phyloP scores from a whole-genome alignment of 306 rosid genomes.

The Cyamopsis tetragonoloba region DNA sequence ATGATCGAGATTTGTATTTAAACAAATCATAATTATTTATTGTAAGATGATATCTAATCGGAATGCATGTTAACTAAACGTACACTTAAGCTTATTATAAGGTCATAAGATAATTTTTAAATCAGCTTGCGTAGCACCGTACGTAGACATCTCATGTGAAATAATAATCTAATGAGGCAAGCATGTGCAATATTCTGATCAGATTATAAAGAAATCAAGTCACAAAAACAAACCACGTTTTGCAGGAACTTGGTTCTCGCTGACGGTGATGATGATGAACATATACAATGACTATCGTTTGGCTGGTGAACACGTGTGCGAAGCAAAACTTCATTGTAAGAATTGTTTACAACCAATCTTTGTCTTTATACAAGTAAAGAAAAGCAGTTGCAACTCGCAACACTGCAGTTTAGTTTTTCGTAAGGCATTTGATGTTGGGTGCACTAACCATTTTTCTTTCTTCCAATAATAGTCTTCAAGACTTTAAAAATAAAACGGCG shows the following conservation, averaged over 20 bases:
- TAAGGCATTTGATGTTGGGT: neutral
- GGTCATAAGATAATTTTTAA: neutral
- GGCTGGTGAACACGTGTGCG: conserved; percentile 11
- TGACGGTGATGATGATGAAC: neutral
- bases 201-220: neutral
- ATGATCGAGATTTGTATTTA: no score
- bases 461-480: no score
- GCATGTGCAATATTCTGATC: conserved; percentile 34
- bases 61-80: no score
- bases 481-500: no score
- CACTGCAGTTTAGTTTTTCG: neutral
- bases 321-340: neutral
- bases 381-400: neutral
- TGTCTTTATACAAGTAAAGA: neutral
- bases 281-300: neutral
- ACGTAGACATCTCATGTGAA: conserved; percentile 27
- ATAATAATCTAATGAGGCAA: conserved; percentile 23
- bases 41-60: no score
- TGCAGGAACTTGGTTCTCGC: conserved; percentile 7
- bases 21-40: no score
- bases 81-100: neutral
- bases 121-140: neutral
- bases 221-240: neutral
- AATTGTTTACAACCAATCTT: conserved; percentile 5
- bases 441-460: neutral